Evolutionary conservation across 1,284 basidiomycete genomes (phyloP).

Genomic region (Sphaerobolus stellatus): DNA sequence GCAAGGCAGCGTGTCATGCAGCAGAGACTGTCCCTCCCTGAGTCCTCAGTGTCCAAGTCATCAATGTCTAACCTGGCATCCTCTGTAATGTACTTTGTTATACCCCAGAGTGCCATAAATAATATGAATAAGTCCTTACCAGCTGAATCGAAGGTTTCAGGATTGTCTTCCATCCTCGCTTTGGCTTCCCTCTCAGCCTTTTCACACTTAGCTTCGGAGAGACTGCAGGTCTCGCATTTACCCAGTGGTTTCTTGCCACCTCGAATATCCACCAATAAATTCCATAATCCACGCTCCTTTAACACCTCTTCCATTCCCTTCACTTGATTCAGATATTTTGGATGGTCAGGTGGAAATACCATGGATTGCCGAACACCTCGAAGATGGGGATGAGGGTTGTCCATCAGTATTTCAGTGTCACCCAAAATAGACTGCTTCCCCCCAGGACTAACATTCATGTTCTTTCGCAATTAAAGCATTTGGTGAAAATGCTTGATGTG

Average conservation of each 20-base stretch:
- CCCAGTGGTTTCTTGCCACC: slow-evolving; percentile 14
- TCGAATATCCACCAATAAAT: not conserved
- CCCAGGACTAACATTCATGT: slow-evolving; percentile 25
- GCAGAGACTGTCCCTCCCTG: not conserved
- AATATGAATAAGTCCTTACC: no score
- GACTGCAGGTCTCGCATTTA: slow-evolving; percentile 16
- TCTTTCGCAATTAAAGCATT: slow-evolving; percentile 22
- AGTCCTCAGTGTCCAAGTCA: no score
- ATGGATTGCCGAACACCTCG: slow-evolving; percentile 13
- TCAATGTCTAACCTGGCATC: no score
- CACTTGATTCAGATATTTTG: slow-evolving; percentile 12
- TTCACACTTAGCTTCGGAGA: slow-evolving; percentile 10
- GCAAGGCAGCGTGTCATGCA: not conserved
- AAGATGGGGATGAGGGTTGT: slow-evolving; percentile 13
- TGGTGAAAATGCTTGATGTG: slow-evolving; percentile 20
- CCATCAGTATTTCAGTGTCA: slow-evolving; percentile 17
- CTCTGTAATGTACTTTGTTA: no score
- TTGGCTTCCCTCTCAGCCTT: not conserved
- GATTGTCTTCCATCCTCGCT: not conserved
- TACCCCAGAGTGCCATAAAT: no score
- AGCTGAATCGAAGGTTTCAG: no score
- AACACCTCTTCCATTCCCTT: slow-evolving; percentile 22
- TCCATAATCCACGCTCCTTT: slow-evolving; percentile 16
- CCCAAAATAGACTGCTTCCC: slow-evolving; percentile 17
- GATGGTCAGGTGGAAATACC: slow-evolving; percentile 17